These are phyloP conservation scores for Phalaenopsis equestris DNA, from an alignment of 106 monocot species.

Conservation along the genomic window DNA sequence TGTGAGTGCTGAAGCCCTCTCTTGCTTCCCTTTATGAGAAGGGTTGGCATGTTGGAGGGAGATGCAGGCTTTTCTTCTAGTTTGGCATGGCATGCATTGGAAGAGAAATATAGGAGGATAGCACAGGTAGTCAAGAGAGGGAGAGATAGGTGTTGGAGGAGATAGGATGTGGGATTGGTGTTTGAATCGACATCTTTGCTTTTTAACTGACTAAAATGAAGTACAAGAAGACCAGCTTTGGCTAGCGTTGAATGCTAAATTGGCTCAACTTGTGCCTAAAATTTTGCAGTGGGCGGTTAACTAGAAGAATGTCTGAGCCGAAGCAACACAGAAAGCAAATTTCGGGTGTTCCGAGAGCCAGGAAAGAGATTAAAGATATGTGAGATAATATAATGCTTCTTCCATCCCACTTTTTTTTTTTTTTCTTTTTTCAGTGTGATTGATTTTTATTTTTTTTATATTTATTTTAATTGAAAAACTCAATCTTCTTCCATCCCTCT, in stretches of 20 bases:
- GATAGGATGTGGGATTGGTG: neutral
- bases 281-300: neutral
- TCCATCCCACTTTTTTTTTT: no score
- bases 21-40: conserved; percentile 3
- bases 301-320: neutral
- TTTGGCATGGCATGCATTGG: neutral
- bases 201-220: neutral
- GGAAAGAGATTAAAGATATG: neutral
- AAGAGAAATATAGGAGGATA: neutral
- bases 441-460: no score
- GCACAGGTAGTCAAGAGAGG: neutral
- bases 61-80: neutral
- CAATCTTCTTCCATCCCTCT: no score
- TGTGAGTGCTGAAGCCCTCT: neutral
- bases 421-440: no score
- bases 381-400: no score
- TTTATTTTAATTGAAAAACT: no score
- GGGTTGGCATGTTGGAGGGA: neutral
- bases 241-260: conserved; percentile 2
- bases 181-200: neutral
- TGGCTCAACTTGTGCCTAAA: neutral
- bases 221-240: neutral
- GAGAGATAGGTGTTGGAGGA: neutral
- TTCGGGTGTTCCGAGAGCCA: neutral
- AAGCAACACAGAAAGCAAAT: neutral